phyloP scores from a whole-genome alignment of 192 early-diverging fungal species.

The Haplosporangium gracile region DNA sequence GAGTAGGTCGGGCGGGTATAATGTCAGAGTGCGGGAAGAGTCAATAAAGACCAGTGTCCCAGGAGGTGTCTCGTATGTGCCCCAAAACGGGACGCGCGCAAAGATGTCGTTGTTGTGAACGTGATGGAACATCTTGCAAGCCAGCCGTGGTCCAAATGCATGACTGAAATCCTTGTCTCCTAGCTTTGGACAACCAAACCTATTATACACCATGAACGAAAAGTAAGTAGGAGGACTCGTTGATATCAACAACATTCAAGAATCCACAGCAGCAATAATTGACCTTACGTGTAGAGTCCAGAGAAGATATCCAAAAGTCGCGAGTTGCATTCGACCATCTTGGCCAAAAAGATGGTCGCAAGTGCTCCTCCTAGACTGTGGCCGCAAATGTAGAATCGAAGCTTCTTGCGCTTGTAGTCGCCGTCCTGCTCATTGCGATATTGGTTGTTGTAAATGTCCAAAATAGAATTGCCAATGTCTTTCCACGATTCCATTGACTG shows the following conservation, averaged over 20 bases:
- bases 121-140: conserved; percentile 70
- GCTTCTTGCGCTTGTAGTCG: conserved; percentile 49
- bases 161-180: conserved; percentile 66
- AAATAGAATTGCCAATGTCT: conserved; percentile 43
- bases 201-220: background rate
- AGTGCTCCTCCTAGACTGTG: conserved; percentile 66
- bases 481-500: conserved; percentile 33
- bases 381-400: conserved; percentile 64
- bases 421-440: conserved; percentile 37
- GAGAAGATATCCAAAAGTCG: conserved; percentile 63
- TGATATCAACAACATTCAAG: too few species aligned
- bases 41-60: conserved; percentile 70
- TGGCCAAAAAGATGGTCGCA: conserved; percentile 66
- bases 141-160: conserved; percentile 58
- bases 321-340: conserved; percentile 64
- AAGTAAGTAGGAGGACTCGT: background rate
- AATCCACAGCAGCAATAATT: background rate
- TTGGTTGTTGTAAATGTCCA: conserved; percentile 55
- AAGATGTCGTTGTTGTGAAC: conserved; percentile 66
- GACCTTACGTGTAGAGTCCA: conserved; percentile 64
- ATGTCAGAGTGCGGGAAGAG: conserved; percentile 55
- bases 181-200: conserved; percentile 63
- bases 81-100: conserved; percentile 52
- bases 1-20: conserved; percentile 66
- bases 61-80: conserved; percentile 63